phyloP scores from a whole-genome alignment of 495 filamentous ascomycete genomes.

The Podospora didyma region DNA sequence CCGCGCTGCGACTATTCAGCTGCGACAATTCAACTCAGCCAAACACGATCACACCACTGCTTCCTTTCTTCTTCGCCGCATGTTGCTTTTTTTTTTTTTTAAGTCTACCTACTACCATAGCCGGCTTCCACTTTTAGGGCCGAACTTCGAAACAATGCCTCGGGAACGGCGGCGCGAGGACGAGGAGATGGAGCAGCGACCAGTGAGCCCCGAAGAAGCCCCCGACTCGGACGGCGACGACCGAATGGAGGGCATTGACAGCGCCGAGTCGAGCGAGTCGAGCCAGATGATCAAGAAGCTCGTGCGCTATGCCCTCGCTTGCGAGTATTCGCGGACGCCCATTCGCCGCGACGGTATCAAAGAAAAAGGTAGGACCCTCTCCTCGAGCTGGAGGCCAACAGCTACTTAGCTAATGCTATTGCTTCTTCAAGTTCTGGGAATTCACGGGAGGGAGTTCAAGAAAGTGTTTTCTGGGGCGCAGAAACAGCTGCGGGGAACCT shows the following conservation, averaged over 20 bases:
- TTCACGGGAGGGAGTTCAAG: constrained; percentile 60
- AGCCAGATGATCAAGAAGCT: constrained; percentile 78
- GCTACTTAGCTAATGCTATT: neutral
- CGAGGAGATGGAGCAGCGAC: constrained; percentile 19
- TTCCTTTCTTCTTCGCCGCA: too few species aligned
- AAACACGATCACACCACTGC: too few species aligned
- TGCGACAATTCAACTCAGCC: too few species aligned
- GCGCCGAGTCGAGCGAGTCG: constrained; percentile 27
- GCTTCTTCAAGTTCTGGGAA: constrained; percentile 42
- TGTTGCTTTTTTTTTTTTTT: too few species aligned
- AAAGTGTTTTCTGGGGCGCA: constrained; percentile 66
- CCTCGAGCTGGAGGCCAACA: neutral
- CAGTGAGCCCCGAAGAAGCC: constrained; percentile 8
- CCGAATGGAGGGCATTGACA: constrained; percentile 32
- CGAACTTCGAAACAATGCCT: neutral
- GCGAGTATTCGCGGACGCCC: constrained; percentile 77
- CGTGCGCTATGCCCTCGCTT: constrained; percentile 82
- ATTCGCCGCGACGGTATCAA: constrained; percentile 76
- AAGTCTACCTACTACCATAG: too few species aligned
- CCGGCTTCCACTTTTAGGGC: too few species aligned
- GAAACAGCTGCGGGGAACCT: constrained; percentile 55
- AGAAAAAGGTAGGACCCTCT: constrained; percentile 55
- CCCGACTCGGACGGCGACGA: constrained; percentile 36
- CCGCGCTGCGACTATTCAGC: neutral
- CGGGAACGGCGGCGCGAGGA: constrained; percentile 12